Base-by-base conservation (phyloP, 805 yeast genomes). In the Ascoidea asiatica region DNA sequence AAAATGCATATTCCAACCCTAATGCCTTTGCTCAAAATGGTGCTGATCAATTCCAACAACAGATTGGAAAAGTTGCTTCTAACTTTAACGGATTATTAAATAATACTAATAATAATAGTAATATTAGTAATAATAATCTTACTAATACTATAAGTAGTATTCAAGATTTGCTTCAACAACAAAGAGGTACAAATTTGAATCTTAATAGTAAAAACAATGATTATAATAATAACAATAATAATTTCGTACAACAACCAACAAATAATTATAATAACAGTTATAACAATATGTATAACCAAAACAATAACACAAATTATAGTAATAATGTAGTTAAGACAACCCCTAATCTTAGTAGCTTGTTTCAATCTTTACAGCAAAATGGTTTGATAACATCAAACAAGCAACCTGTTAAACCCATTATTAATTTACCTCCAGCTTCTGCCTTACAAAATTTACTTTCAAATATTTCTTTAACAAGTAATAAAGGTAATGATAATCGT, bases 341-440 rank as follows among this genome's bases (percentile, higher is more conserved):
- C 33, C 48, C 50, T 33, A 48, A 49, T 38, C 60, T 64, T 7
- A 59, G 57, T 37, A 56, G 56, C 23, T 45, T 69, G 22, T 67
- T 69, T 49, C 54, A 59, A 18, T 54, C 57, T 19, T 57, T 69
- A 37, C 48, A 67, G 5, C 53, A 56, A 7, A 55, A 62, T 4
- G 73, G 73, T 3, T 56, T 69, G 39, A 21, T 17, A 36, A 41
- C 19, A 36, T 6, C 35, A 21, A 19, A 21, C 21, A 23, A 23
- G 4, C 39, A 19, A 21, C 38, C 33, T 3, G n/a, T 41, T 20
- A 41, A 46, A 38, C 50, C 48, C 5, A 13, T 45, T n/a, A 37
- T 43, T 15, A 44, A 49, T 19, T 37, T 49, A 13, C 50, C 50
- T 11, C 41, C 50, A 8, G 38, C 43, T 15, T 44, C 50, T 21